Conservation (phyloP, 106 monocot species). For the Phalaenopsis aphrodite region DNA sequence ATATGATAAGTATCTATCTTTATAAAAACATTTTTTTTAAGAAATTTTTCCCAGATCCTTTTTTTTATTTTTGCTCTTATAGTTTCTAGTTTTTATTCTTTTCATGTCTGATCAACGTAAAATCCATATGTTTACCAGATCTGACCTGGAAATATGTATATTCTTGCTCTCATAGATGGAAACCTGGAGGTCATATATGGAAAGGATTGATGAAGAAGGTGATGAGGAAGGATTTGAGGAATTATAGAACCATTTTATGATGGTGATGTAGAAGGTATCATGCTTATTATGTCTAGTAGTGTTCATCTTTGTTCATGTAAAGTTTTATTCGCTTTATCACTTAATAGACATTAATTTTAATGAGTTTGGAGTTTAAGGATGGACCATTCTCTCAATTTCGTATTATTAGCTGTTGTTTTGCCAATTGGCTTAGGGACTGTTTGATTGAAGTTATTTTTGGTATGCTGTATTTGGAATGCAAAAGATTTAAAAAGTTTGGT, state of each 20-base stretch:
- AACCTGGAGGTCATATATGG: neutral
- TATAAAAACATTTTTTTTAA: no score
- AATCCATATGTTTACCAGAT: neutral
- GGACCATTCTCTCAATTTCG: neutral
- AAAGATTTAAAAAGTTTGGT: no score
- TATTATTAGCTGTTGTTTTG: neutral
- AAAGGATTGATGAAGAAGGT: neutral
- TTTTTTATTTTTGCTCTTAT: neutral
- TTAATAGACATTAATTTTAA: neutral
- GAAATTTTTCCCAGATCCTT: neutral
- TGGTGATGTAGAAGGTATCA: neutral
- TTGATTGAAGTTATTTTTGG: no score
- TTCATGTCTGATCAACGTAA: neutral
- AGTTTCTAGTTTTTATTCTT: neutral
- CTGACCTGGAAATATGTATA: neutral
- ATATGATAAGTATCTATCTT: no score
- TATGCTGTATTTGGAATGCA: no score
- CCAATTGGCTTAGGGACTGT: no score
- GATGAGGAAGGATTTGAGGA: constrained; percentile 2
- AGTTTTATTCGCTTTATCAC: neutral
- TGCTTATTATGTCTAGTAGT: neutral
- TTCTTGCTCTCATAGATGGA: neutral
- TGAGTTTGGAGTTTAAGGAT: neutral
- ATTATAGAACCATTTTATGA: neutral
- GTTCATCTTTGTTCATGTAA: neutral